Conservation (phyloP, 2,329 filamentous ascomycete genomes). For the Coccinonectria pachysandricola region DNA sequence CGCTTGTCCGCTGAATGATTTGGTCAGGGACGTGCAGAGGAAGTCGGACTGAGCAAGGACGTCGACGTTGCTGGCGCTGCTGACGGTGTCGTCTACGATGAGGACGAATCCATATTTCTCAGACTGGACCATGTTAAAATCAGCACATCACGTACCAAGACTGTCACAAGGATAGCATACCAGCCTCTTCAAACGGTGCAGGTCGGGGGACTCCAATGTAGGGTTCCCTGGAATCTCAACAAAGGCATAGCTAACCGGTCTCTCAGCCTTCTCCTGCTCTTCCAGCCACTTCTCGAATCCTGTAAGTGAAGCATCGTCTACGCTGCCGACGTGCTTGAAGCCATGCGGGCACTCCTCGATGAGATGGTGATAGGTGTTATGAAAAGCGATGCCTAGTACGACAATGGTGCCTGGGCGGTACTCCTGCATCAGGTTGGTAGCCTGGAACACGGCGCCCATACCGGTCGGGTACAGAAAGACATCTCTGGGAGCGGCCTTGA, state of each 20-base stretch:
- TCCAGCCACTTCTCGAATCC: slow-evolving; percentile 35
- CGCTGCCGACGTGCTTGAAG: slow-evolving; percentile 36
- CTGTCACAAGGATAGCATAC: slow-evolving; percentile 18
- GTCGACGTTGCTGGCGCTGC: slow-evolving; percentile 40
- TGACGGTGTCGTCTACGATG: slow-evolving; percentile 38
- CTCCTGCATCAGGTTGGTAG: slow-evolving; percentile 28
- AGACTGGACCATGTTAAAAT: slow-evolving; percentile 19
- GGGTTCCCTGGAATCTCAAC: slow-evolving; percentile 35
- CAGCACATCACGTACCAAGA: too few species aligned
- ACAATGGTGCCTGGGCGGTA: slow-evolving; percentile 27
- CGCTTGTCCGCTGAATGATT: slow-evolving; percentile 46
- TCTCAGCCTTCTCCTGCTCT: slow-evolving; percentile 26
- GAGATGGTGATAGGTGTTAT: slow-evolving; percentile 37
- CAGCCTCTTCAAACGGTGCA: slow-evolving; percentile 24
- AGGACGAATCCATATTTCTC: slow-evolving; percentile 35
- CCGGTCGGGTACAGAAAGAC: slow-evolving; percentile 44
- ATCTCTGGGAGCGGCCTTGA: slow-evolving; percentile 24
- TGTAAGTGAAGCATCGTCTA: slow-evolving; percentile 31
- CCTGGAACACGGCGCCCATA: slow-evolving; percentile 40
- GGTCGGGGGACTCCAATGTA: slow-evolving; percentile 23
- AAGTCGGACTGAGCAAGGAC: slow-evolving; percentile 38
- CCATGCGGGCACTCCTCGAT: slow-evolving; percentile 33
- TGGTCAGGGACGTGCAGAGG: slow-evolving; percentile 44
- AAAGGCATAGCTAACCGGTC: slow-evolving; percentile 34
- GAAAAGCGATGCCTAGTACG: slow-evolving; percentile 41